phyloP scores from a whole-genome alignment of 2,329 filamentous ascomycete genomes.

The Ophiostoma himal-ulmi region DNA sequence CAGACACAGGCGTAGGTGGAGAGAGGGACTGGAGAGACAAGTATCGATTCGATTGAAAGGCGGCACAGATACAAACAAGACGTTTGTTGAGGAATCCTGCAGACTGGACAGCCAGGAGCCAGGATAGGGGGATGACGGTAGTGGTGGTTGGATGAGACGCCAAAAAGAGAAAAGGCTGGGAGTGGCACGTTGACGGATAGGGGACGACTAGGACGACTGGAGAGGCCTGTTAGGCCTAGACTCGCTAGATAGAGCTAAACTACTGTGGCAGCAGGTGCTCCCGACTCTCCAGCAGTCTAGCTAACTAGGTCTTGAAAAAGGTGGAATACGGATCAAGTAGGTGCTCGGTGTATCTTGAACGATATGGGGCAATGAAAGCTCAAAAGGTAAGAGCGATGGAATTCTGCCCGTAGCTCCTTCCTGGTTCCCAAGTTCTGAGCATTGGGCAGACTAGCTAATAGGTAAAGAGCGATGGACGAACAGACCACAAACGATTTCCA shows the following conservation, averaged over 20 bases:
- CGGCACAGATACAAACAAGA: not conserved
- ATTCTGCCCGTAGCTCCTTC: conserved; percentile 17
- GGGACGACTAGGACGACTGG: not conserved
- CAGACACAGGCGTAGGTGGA: conserved; percentile 5
- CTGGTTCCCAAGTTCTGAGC: not conserved
- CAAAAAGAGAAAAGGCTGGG: conserved; percentile 22
- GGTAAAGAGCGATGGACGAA: conserved; percentile 2
- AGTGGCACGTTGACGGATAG: not conserved
- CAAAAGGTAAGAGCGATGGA: conserved; percentile 15
- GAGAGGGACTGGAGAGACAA: not conserved
- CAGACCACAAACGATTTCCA: not conserved
- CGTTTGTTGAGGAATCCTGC: not conserved
- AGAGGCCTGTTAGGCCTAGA: too few species aligned
- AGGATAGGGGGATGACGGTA: conserved; percentile 18
- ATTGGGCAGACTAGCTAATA: conserved; percentile 1
- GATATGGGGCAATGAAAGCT: not conserved
- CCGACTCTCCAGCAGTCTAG: too few species aligned
- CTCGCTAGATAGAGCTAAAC: too few species aligned
- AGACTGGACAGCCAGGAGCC: not conserved
- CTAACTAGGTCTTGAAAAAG: not conserved
- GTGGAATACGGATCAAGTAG: not conserved
- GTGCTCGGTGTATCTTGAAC: not conserved
- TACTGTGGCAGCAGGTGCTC: too few species aligned
- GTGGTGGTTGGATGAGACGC: conserved; percentile 21
- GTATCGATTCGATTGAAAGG: not conserved